Base-by-base conservation (phyloP, 257 asterid genomes). In the Pogostemon cablin region DNA sequence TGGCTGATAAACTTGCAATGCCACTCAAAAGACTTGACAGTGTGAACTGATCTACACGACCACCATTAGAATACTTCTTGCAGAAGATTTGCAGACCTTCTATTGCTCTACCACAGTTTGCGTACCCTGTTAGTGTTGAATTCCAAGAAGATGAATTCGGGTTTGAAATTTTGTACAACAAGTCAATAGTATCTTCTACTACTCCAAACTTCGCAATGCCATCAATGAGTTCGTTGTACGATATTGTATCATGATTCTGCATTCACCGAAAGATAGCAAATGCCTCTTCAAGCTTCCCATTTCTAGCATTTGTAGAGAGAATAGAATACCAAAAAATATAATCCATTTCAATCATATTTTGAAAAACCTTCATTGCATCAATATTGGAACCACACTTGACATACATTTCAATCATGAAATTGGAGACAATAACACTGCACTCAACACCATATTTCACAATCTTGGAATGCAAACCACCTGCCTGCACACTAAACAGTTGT, bases 101-200 rank as follows among this genome's bases (percentile, higher is more conserved):
- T 12, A 71, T 38, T 44, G 78, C 74, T 76, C 88, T 75, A 4
- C 84, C 77, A 48, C 86, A 71, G 82, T 88, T 89, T 8, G 84
- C 88, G 67, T 77, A 90, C 49, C 97, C 92, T 6, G 98, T 80
- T 54, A 93, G 75, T 43, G 88, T 82, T 0, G 97, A 86, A 68
- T 90, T 93, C 97, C 96, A 93, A 3, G 97, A 86, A n/a, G 97
- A 93, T 9, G 98, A 85, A 78, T 85, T 87, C 8, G 97, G 86
- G 81, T 15, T 77, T 3, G 86, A 83, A 84, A 86, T 85, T 52
- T 67, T 76, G 2, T 69, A 76, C 9, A 93, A 56, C 52, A 86
- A 9, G 4, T 62, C 67, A 78, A 85, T 52, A 46, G 96, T 96
- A 35, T 86, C 95, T 64, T 89, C 89, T 15, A 88, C 65, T 38